These are phyloP conservation scores for Imleria badia DNA, from an alignment of 768 basidiomycete genomes.

Conservation along the genomic window DNA sequence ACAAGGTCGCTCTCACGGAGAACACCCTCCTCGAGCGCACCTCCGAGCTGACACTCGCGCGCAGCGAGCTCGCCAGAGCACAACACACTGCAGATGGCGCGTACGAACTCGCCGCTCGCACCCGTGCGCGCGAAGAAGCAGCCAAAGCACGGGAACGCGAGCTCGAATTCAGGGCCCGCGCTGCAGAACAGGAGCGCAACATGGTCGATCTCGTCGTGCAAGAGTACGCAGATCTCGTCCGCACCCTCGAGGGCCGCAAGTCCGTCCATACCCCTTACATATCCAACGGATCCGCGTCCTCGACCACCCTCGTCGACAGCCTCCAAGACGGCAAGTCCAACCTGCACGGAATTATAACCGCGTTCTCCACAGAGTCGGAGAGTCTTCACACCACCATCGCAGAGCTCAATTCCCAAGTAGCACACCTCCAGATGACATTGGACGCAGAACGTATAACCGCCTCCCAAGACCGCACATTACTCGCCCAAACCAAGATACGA, in stretches of 20 bases:
- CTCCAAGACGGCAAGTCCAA: conserved; percentile 50
- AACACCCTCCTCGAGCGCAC: conserved; percentile 49
- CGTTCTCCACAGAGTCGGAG: conserved; percentile 50
- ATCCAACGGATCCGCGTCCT: conserved; percentile 15
- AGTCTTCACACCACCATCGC: conserved; percentile 43
- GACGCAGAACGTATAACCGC: conserved; percentile 46
- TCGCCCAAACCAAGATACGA: conserved; percentile 48
- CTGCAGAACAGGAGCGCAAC: conserved; percentile 55
- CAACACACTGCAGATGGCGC: conserved; percentile 48
- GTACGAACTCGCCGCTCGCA: conserved; percentile 52
- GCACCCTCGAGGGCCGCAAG: conserved; percentile 54
- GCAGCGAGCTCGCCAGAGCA: conserved; percentile 44
- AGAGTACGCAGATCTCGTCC: conserved; percentile 76
- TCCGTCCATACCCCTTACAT: conserved; percentile 14
- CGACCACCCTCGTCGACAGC: conserved; percentile 30
- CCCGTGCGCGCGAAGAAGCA: conserved; percentile 56
- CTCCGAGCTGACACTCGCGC: conserved; percentile 43
- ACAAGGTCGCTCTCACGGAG: conserved; percentile 67
- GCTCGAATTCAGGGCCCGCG: conserved; percentile 44
- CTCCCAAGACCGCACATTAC: conserved; percentile 43
- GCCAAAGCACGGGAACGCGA: conserved; percentile 47
- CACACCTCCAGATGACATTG: conserved; percentile 39
- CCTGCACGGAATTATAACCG: conserved; percentile 47
- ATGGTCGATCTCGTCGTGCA: conserved; percentile 64
- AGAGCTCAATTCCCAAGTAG: conserved; percentile 45